These are phyloP conservation scores for Quercus tomentella DNA, from an alignment of 331 rosid genomes.

Conservation along the genomic window DNA sequence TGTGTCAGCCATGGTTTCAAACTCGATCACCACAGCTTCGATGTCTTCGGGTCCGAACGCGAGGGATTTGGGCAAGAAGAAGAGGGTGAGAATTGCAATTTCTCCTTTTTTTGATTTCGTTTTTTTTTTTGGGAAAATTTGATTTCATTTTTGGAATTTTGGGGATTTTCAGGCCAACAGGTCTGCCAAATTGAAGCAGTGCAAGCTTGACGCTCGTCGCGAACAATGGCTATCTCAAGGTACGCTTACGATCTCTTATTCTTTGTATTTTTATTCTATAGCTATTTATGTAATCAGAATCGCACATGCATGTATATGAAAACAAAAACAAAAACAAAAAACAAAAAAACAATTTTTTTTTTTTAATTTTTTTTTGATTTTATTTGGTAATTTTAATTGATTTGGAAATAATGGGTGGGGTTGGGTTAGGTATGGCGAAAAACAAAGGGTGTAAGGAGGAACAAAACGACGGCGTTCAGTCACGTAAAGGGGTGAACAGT, in stretches of 20 bases:
- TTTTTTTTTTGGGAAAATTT: neutral
- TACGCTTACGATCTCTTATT: slow-evolving; percentile 16
- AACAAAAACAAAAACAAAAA: too few relatives aligned
- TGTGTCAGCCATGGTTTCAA: slow-evolving; percentile 59
- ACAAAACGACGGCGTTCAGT: slow-evolving; percentile 27
- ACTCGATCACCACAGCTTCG: slow-evolving; percentile 62
- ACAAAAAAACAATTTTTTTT: neutral
- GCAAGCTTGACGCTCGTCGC: slow-evolving; percentile 95
- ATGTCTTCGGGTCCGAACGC: slow-evolving; percentile 63
- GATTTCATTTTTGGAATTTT: neutral
- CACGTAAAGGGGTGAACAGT: slow-evolving; percentile 26
- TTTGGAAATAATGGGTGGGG: slow-evolving; percentile 16
- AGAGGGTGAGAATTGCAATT: slow-evolving; percentile 58
- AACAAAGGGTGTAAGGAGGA: slow-evolving; percentile 61
- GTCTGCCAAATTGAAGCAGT: slow-evolving; percentile 96
- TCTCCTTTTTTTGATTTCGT: neutral
- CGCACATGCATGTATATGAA: too few relatives aligned
- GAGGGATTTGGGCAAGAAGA: slow-evolving; percentile 81
- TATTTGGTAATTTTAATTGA: neutral
- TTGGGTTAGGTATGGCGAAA: slow-evolving; percentile 56
- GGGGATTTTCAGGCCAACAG: slow-evolving; percentile 57
- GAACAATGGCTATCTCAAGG: slow-evolving; percentile 98
- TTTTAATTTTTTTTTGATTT: neutral
- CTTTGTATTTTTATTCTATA: neutral
- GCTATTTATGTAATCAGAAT: neutral